Base-by-base conservation (phyloP, 495 filamentous ascomycete genomes). In the Aspergillus carlsbadensis region DNA sequence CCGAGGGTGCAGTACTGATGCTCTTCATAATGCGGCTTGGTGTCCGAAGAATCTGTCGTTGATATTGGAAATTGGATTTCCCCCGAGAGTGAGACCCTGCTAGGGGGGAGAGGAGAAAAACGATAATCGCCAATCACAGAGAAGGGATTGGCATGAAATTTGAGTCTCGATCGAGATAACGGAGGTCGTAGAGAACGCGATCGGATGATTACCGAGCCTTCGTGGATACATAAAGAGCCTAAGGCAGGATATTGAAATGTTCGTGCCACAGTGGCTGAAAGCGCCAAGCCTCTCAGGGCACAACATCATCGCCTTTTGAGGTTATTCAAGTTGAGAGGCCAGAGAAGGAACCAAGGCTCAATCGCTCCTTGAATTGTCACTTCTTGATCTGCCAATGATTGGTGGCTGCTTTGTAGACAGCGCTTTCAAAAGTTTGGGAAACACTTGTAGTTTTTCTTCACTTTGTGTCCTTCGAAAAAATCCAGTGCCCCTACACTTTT, bases 361-460 rank as follows among this genome's bases (percentile, higher is more conserved):
- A 39, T 6, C 31, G 46, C 33, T 17, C 42, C 33, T 50, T 15
- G 45, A 21, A 20, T 4, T 20, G 22, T 7, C 34, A 39, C 10
- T 33, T 24, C 6, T 18, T 22, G 6, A 18, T 29, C 51, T 41
- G 61, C 63, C 60, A 40, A 71, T 71, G 68, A 66, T 48, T 26
- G 47, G 51, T 13, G 29, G 43, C 15, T 36, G 33, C 39, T 41
- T 57, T 42, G 43, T 60, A 51, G 34, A 47, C 34, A 59, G 57
- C 42, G 37, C 40, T 17, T 56, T 54, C 29, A 71, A 53, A 45
- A 29, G 36, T 35, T 48, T 68, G 22, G 31, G 56, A 11, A 59
- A 52, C 52, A 58, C 56, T 57, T 52, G 56, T 50, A 66, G 29
- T 24, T 51, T 49, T n/a, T 55, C 51, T 34, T 17, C 36, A 21